Evolutionary conservation across 257 asterid genomes (phyloP), one percentile per base, ranked within the genome.

Genomic region (Verbena officinalis): DNA sequence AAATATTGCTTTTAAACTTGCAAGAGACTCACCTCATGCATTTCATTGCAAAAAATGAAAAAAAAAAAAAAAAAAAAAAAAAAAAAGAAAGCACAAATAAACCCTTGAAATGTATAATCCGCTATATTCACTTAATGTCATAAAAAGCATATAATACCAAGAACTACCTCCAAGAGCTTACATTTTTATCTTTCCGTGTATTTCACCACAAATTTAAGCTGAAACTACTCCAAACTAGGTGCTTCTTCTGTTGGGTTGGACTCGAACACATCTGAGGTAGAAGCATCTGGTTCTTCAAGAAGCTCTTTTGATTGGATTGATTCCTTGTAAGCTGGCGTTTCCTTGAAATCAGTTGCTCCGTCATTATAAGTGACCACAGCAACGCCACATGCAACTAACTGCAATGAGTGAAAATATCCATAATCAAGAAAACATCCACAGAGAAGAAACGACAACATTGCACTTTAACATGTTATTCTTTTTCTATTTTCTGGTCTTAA

Each of bases 331-430:
- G 49, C 92, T 2, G 93, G 90, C 46, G 97, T 88, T 12, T 88
- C 85, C 79, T 88, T 94, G 84, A 90, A 90, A 75, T 94, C 99
- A 23, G 96, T 79, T 51, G 97, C 97, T 62, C 99, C 96, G 14
- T 84, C 95, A 15, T 90, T 94, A 23, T 81, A 90, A 5, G 95
- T 81, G 23, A 81, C 80, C 80, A 86, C 97, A 40, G 97, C 97
- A 63, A 90, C 69, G 10, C 95, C 97, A 73, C 95, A 81, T 20
- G 96, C 95, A 66, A 80, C 52, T 73, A 93, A 52, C 97, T 90
- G 88, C 72, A 65, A 13, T 7, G 5, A 7, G 61, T 40, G 11
- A 36, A 40, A 36, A 39, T 2, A 27, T 46, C n/a, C 58, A 67
- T 14, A 23, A 36, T 73, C 21, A 65, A n/a, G 48, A 39, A 5